Conservation (phyloP, 371 early-diverging fungal species). For the Mucor indicus region DNA sequence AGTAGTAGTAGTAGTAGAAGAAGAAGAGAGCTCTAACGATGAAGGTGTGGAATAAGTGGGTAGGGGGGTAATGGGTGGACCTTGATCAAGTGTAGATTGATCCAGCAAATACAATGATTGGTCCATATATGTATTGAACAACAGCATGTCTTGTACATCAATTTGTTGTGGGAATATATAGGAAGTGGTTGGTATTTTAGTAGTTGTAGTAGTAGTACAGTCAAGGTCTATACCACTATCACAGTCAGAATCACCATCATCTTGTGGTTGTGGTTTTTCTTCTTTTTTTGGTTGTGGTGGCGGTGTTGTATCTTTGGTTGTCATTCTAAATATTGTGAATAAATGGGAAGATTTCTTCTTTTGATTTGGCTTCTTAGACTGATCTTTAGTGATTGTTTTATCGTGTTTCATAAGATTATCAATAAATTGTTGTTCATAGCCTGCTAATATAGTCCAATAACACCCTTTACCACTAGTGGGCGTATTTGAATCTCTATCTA, state of each 20-base stretch:
- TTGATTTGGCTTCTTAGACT: not conserved
- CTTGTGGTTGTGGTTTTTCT: not conserved
- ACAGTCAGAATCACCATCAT: conserved; percentile 9
- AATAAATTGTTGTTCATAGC: conserved; percentile 39
- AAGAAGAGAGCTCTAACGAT: no score
- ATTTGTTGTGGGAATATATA: no score
- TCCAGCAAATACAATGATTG: no score
- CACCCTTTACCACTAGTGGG: conserved; percentile 94
- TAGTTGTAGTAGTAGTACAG: no score
- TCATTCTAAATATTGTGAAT: conserved; percentile 21
- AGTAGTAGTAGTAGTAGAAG: no score
- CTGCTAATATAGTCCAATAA: conserved; percentile 82
- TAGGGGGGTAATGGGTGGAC: no score
- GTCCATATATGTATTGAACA: no score
- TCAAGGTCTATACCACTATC: conserved; percentile 15
- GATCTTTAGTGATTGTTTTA: not conserved
- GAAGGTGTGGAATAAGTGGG: no score
- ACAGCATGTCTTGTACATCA: no score
- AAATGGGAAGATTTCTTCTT: conserved; percentile 1
- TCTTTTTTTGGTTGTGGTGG: not conserved
- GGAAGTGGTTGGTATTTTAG: no score
- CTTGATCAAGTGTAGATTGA: no score
- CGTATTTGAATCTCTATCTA: conserved; percentile 82
- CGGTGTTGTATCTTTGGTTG: not conserved
- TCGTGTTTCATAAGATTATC: conserved; percentile 27